Evolutionary conservation across 2,329 filamentous ascomycete species (phyloP).

Genomic region (Aschersonia sp.): DNA sequence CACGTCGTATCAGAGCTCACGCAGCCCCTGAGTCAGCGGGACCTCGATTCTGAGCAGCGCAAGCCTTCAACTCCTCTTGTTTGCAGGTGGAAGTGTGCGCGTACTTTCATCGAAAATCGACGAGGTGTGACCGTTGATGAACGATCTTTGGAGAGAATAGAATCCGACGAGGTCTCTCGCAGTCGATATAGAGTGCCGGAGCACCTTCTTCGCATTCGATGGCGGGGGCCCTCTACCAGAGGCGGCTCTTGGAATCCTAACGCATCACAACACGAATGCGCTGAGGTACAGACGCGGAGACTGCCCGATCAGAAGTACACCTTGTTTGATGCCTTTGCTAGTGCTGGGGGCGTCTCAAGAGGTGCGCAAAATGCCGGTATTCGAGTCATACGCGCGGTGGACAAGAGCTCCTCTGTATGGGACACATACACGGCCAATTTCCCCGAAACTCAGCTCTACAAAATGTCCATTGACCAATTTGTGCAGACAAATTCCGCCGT

Average conservation of each 20-base stretch:
- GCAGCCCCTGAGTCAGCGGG: neutral
- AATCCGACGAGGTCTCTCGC: slow-evolving; percentile 14
- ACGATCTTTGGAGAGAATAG: slow-evolving; percentile 20
- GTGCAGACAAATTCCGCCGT: slow-evolving; percentile 15
- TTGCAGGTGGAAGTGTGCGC: slow-evolving; percentile 33
- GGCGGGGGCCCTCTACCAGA: slow-evolving; percentile 13
- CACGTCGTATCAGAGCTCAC: slow-evolving; percentile 12
- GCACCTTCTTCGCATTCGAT: slow-evolving; percentile 17
- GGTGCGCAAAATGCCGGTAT: slow-evolving; percentile 48
- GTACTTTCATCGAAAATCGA: slow-evolving; percentile 1
- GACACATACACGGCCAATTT: slow-evolving; percentile 47
- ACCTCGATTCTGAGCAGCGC: neutral
- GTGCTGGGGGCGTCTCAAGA: slow-evolving; percentile 55
- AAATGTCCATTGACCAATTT: slow-evolving; percentile 34
- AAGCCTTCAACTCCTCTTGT: slow-evolving; percentile 18
- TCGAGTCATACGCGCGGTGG: slow-evolving; percentile 45
- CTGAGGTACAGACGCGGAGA: neutral
- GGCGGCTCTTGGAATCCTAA: slow-evolving; percentile 16
- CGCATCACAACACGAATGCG: neutral
- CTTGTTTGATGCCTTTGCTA: slow-evolving; percentile 58
- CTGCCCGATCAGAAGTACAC: slow-evolving; percentile 38
- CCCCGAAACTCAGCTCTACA: slow-evolving; percentile 29
- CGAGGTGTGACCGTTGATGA: slow-evolving; percentile 10
- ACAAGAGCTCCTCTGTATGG: slow-evolving; percentile 42
- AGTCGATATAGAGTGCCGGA: slow-evolving; percentile 14